Base-by-base conservation (phyloP, 2,329 filamentous ascomycete species). In the Stylonectria norvegica region DNA sequence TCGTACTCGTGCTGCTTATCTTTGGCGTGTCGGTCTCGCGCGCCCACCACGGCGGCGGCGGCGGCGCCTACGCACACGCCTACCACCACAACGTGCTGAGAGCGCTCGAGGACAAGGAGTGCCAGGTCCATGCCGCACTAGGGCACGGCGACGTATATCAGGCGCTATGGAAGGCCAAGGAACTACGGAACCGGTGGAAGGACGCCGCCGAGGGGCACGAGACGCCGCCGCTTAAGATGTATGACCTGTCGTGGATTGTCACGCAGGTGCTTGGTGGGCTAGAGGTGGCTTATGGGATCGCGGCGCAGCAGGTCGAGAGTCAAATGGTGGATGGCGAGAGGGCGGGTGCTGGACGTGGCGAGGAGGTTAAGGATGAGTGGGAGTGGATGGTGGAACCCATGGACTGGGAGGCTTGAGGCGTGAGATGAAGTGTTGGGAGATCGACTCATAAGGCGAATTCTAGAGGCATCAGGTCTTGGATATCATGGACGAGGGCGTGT, bases 141-240 rank as follows among this genome's bases (percentile, higher is more conserved):
- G 83, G 83, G 1, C 55, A 36, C 1, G 75, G 75, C 0, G 69
- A 75, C 3, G 78, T 81, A 5, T 68, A 73, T 9, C 64, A 67
- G n/a, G 76, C 83, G 38, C 68, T 89, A 4, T 71, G 71, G 36
- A 68, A 77, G 38, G 84, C 84, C 1, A 88, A 88, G 57, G 81
- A 85, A 48, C 71, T 86, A 40, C 69, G 84, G 2, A 88, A 88
- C 50, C 69, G 78, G 8, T 88, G 84, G 84, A 88, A 88, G 63
- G 77, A 81, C 38, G 81, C 76, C 0, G 78, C 81, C 25, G 71
- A 76, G 40, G 63, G 58, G 1, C 51, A 53, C 6, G 60, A 62
- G 49, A 65, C 59, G 37, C 60, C 57, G 40, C 60, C 56, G 16
- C 64, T 87, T 3, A 72, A 74, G 42, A 75, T 78, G 47, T 81